Evolutionary conservation across 306 rosid genomes (phyloP), one percentile per base, ranked within the genome.

Genomic region (Lathyrus sativus): DNA sequence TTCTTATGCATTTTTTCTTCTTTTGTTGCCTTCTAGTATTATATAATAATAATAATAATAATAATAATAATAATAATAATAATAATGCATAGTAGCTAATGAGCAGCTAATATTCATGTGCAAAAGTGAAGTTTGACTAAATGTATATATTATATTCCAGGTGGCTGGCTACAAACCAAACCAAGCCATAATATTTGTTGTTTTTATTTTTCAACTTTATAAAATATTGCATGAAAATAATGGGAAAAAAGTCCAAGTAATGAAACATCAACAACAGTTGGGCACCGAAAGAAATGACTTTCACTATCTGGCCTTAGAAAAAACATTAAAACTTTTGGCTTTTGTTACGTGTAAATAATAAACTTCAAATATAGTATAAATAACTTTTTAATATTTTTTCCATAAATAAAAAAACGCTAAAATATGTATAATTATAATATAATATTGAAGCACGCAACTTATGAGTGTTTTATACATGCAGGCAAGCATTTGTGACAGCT

Each of bases 401-500:
- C 39, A 35, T 7, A 35, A 35, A 7, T 29, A 31, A 35, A 35
- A 35, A 35, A 35, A 2, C 2, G 0, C n/a, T n/a, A 1, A n/a
- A 14, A n/a, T 13, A 46, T n/a, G 51, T 6, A 15, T n/a, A 45
- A 6, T 45, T n/a, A 15, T 45, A 45, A 0, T 45, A 13, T 0
- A 1, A 45, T 45, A 49, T 49, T 50, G 29, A 9, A 49, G 55
- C 56, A 49, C 26, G 8, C 28, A 17, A 49, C 56, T 15, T 1
- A 49, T 0, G 22, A 46, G 9, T 46, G 7, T 43, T 43, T 43
- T 50, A 44, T 44, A 55, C 71, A 9, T 75, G 77, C 91, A 93
- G 99, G 86, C 76, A 66, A 84, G 70, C 79, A 76, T 93, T 68
- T 93, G 71, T 81, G 88, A 87, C 42, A 78, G 90, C 75, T 73